Percentiles rank a stretch among this genome's conserved stretches.
These are phyloP conservation scores for Debaryomyces robertsiae DNA, from an alignment of 1,139 yeast species.

Conservation along the genomic window DNA sequence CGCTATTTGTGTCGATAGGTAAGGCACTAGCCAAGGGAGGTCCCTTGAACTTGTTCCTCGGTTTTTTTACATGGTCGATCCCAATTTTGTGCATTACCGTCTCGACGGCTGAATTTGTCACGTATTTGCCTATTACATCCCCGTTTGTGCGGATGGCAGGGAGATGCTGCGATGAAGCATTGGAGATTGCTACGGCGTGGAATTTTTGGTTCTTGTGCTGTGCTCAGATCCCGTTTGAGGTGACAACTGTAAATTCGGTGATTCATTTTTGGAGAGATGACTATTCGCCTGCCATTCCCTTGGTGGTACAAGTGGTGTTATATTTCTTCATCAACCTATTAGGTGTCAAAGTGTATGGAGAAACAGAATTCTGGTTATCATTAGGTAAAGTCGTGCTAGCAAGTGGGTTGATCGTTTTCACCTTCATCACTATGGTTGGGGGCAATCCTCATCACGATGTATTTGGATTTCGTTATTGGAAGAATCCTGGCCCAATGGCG, in stretches of 20 bases:
- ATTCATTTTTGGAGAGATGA: conserved; percentile 78
- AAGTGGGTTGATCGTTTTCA: conserved; percentile 20
- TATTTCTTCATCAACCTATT: conserved; percentile 61
- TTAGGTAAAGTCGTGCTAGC: conserved; percentile 47
- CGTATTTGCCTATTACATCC: conserved; percentile 70
- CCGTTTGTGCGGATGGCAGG: conserved; percentile 53
- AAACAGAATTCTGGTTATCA: conserved; percentile 64
- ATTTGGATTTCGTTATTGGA: conserved; percentile 25
- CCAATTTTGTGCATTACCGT: conserved; percentile 64
- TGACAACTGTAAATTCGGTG: conserved; percentile 76
- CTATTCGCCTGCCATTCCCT: conserved; percentile 60
- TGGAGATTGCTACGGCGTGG: conserved; percentile 78
- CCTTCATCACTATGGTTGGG: conserved; percentile 25
- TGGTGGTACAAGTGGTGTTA: conserved; percentile 57
- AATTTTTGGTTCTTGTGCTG: conserved; percentile 77
- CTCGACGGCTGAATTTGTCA: conserved; percentile 78
- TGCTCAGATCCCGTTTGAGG: conserved; percentile 75
- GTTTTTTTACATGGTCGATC: conserved; percentile 46
- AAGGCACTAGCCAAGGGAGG: conserved; percentile 40
- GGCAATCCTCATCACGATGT: conserved; percentile 25
- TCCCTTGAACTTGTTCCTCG: conserved; percentile 45
- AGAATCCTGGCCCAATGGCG: conserved; percentile 24
- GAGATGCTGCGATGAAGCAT: conserved; percentile 59
- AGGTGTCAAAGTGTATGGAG: conserved; percentile 69
- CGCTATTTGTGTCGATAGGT: conserved; percentile 46